A percentile compares a stretch with the other conserved stretches of the same genome.
phyloP scores from a whole-genome alignment of 306 rosid species.

The barrel medic (Medicago truncatula) region MtrunA17r5.0-ANR NC_053045.1:45763001-45763500 shows the following conservation, averaged over 20 bases:
- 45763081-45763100: slow-evolving; percentile 76
- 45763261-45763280: slow-evolving; percentile 4
- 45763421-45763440: too few species aligned
- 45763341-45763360: neutral
- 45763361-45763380: neutral
- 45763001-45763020: slow-evolving; percentile 17
- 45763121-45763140: slow-evolving; percentile 72
- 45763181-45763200: neutral
- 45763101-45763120: slow-evolving; percentile 63
- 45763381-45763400: neutral
- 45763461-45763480: too few species aligned
- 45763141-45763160: slow-evolving; percentile 64
- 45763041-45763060: slow-evolving; percentile 47
- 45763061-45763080: slow-evolving; percentile 76
- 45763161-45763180: slow-evolving; percentile 43
- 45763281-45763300: slow-evolving; percentile 2
- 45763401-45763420: too few species aligned
- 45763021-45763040: neutral
- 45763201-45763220: slow-evolving; percentile 20
- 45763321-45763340: neutral
- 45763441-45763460: too few species aligned
- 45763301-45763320: neutral
- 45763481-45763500: too few species aligned
- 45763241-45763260: neutral
- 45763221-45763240: slow-evolving; percentile 14